phyloP scores from a whole-genome alignment of 495 filamentous ascomycete species.

The Annulohypoxylon bovei region DNA sequence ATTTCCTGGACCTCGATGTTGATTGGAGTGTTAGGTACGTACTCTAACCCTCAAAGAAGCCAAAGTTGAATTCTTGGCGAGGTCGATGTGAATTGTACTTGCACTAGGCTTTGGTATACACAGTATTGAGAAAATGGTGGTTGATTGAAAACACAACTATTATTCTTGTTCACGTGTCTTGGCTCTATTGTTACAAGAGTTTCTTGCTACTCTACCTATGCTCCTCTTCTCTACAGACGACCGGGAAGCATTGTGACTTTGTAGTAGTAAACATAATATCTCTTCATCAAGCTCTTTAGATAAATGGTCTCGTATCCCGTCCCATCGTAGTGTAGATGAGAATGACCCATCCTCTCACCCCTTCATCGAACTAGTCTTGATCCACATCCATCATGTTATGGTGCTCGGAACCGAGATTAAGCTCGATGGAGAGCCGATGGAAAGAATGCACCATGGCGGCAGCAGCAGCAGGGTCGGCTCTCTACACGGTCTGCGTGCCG shows the following conservation, averaged over 20 bases:
- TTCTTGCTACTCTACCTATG: slow-evolving; percentile 12
- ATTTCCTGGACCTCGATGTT: not conserved
- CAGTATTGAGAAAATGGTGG: not conserved
- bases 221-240: slow-evolving; percentile 3
- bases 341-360: not conserved
- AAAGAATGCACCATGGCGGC: not conserved
- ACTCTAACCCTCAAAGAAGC: not conserved
- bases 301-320: not conserved
- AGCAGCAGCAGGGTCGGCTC: not conserved
- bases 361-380: not conserved
- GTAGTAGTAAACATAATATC: not conserved
- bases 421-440: not conserved
- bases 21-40: not conserved
- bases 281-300: not conserved
- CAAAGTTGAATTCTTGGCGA: not conserved
- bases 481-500: slow-evolving; percentile 61
- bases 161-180: slow-evolving; percentile 27
- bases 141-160: not conserved
- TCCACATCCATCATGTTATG: not conserved
- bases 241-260: not conserved
- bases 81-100: not conserved
- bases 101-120: not conserved
- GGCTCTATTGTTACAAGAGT: slow-evolving; percentile 17
- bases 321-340: not conserved
- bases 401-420: not conserved